phyloP scores from a whole-genome alignment of 2,329 filamentous ascomycete genomes.

The Zymoseptoria pseudotritici region DNA sequence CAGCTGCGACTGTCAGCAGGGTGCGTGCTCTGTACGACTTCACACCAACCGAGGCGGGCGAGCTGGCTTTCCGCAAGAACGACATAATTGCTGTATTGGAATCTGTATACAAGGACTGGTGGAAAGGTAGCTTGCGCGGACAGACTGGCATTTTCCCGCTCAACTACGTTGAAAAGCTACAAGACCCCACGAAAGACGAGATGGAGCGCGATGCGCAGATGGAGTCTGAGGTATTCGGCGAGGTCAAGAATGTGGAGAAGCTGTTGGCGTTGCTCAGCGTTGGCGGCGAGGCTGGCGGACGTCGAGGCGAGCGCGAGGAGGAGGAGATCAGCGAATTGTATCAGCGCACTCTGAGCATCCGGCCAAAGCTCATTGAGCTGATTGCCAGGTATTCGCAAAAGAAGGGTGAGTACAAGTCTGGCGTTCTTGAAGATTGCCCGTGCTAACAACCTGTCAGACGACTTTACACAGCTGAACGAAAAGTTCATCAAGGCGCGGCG shows the following conservation, averaged over 20 bases:
- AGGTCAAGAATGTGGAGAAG: conserved; percentile 72
- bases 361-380: conserved; percentile 92
- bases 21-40: conserved; percentile 94
- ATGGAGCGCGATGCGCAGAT: conserved; percentile 92
- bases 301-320: conserved; percentile 64
- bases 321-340: conserved; percentile 91
- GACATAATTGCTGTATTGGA: conserved; percentile 96
- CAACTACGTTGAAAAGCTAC: conserved; percentile 96
- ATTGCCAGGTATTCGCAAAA: conserved; percentile 99
- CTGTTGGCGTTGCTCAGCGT: conserved; percentile 85
- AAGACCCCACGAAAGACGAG: conserved; percentile 90
- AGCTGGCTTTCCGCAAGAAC: conserved; percentile 92
- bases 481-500: conserved; percentile 98
- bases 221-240: conserved; percentile 72
- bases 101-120: conserved; percentile 99
- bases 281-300: conserved; percentile 47
- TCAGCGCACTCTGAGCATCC: conserved; percentile 86
- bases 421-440: neutral
- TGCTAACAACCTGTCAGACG: conserved; percentile 52
- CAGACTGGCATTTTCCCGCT: conserved; percentile 97
- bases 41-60: conserved; percentile 83
- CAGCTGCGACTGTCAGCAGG: conserved; percentile 89
- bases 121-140: conserved; percentile 89
- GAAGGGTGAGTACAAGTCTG: conserved; percentile 60
- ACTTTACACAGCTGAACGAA: conserved; percentile 96